phyloP scores from a whole-genome alignment of 805 yeast species.

The Barnettozyma sp. region DNA sequence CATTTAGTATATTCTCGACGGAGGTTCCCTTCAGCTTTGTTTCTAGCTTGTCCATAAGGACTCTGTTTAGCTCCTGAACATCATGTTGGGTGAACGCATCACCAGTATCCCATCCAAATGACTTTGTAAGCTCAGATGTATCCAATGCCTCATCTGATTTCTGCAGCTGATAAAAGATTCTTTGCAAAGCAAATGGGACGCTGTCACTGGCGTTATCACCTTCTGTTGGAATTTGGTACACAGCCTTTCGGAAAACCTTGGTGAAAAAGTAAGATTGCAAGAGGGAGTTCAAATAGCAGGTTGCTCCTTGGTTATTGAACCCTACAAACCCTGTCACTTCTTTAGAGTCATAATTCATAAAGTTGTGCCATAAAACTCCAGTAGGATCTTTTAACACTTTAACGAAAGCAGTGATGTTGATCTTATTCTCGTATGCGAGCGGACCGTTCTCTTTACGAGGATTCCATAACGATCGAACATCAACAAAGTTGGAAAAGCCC shows the following conservation, averaged over 20 bases:
- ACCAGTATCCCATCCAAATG: slow-evolving; percentile 95
- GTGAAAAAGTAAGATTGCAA: slow-evolving; percentile 89
- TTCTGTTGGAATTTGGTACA: slow-evolving; percentile 83
- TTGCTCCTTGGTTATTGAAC: slow-evolving; percentile 93
- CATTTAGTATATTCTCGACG: slow-evolving; percentile 68
- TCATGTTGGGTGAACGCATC: slow-evolving; percentile 98
- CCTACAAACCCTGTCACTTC: slow-evolving; percentile 88
- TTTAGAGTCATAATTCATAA: slow-evolving; percentile 78
- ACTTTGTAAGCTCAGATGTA: slow-evolving; percentile 77
- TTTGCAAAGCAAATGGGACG: slow-evolving; percentile 81
- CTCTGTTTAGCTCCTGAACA: slow-evolving; percentile 92
- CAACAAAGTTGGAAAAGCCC: slow-evolving; percentile 85
- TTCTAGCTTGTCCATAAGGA: slow-evolving; percentile 90
- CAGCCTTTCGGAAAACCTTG: slow-evolving; percentile 70
- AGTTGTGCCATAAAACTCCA: slow-evolving; percentile 91
- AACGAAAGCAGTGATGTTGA: slow-evolving; percentile 73
- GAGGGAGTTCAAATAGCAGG: slow-evolving; percentile 91
- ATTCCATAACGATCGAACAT: slow-evolving; percentile 32
- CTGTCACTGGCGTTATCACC: slow-evolving; percentile 44
- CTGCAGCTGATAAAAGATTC: slow-evolving; percentile 75
- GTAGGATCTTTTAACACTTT: slow-evolving; percentile 81
- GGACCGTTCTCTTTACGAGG: slow-evolving; percentile 28
- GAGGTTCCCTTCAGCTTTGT: slow-evolving; percentile 82
- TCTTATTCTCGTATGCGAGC: slow-evolving; percentile 41
- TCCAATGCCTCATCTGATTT: slow-evolving; percentile 71